Percentiles rank a stretch among this genome's conserved stretches.
phyloP scores from a whole-genome alignment of 306 rosid genomes.

The Cicer chorassanicum region DNA sequence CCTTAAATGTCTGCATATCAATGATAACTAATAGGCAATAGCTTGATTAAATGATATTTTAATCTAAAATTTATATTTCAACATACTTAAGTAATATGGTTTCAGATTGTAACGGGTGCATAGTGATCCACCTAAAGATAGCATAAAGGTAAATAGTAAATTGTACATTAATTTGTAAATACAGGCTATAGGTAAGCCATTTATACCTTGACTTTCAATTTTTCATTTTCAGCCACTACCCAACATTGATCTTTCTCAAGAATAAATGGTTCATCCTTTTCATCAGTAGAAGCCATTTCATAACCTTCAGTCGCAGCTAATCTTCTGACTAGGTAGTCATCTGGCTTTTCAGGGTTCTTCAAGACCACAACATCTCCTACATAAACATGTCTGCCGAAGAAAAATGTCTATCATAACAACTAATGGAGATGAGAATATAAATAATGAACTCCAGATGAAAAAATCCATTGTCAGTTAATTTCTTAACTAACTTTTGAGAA shows the following conservation, averaged over 20 bases:
- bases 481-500: background rate
- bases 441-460: slow-evolving; percentile 26
- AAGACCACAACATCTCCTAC: slow-evolving; percentile 94
- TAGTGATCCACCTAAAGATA: slow-evolving; percentile 28
- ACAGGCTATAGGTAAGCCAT: slow-evolving; percentile 4
- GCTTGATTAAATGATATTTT: slow-evolving; percentile 33
- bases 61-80: slow-evolving; percentile 1
- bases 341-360: slow-evolving; percentile 77
- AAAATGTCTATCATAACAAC: slow-evolving; percentile 44
- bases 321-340: slow-evolving; percentile 78
- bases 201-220: slow-evolving; percentile 79
- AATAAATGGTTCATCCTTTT: slow-evolving; percentile 77
- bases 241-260: slow-evolving; percentile 91
- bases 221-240: slow-evolving; percentile 87
- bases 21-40: background rate
- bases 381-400: slow-evolving; percentile 75
- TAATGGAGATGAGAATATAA: slow-evolving; percentile 36
- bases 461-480: slow-evolving; percentile 19
- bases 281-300: slow-evolving; percentile 86
- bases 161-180: background rate
- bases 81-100: slow-evolving; percentile 14
- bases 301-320: slow-evolving; percentile 88
- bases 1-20: slow-evolving; percentile 17
- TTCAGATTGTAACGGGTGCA: slow-evolving; percentile 27
- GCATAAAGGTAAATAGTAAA: slow-evolving; percentile 17